These are phyloP conservation scores for Clathrus columnatus DNA, from an alignment of 768 basidiomycete species.

Conservation along the genomic window DNA sequence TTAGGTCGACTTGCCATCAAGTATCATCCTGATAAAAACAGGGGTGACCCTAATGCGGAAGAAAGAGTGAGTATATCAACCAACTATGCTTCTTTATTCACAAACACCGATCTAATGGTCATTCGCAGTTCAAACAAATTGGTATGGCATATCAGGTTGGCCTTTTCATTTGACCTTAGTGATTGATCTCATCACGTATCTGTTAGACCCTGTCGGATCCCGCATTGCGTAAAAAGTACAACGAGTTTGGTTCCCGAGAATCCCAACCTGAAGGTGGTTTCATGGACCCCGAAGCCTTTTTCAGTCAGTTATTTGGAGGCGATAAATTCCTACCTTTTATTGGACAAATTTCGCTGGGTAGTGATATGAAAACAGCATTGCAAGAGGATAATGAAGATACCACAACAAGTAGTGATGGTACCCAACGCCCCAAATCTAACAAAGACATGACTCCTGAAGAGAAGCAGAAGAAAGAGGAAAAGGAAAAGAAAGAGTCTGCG, in stretches of 20 bases:
- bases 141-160: constrained; percentile 55
- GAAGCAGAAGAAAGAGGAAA: constrained; percentile 41
- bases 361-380: constrained; percentile 87
- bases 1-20: constrained; percentile 80
- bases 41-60: constrained; percentile 74
- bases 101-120: background rate
- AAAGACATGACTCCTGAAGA: constrained; percentile 47
- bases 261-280: constrained; percentile 76
- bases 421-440: constrained; percentile 41
- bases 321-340: constrained; percentile 82
- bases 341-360: constrained; percentile 77
- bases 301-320: constrained; percentile 81
- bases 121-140: constrained; percentile 64
- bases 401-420: constrained; percentile 29
- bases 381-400: constrained; percentile 78
- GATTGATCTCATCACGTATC: constrained; percentile 3
- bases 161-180: background rate
- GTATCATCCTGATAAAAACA: constrained; percentile 90
- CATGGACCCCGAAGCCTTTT: constrained; percentile 62
- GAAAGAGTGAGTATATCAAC: constrained; percentile 36
- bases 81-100: constrained; percentile 19
- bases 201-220: constrained; percentile 82
- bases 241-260: constrained; percentile 79
- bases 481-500: constrained; percentile 39
- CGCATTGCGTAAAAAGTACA: constrained; percentile 71